These are phyloP conservation scores for Sphaceloma murrayae DNA, from an alignment of 2,329 filamentous ascomycete genomes.

Conservation along the genomic window DNA sequence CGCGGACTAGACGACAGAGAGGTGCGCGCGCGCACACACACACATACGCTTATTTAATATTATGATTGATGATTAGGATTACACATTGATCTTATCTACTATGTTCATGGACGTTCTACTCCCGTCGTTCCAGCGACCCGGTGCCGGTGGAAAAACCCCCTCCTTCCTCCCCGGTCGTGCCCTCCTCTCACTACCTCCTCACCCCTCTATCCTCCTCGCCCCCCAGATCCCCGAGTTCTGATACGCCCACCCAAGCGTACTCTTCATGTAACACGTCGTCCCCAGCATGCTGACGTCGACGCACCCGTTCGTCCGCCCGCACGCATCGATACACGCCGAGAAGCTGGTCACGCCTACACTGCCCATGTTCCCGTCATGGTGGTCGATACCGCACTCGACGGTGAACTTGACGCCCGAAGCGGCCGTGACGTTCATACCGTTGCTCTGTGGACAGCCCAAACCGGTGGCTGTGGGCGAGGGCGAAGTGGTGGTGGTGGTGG, in stretches of 20 bases:
- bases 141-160: no score
- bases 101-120: no score
- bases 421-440: constrained; percentile 21
- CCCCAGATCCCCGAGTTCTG: constrained; percentile 18
- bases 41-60: no score
- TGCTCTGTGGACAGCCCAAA: constrained; percentile 24
- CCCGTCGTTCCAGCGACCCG: no score
- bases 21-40: no score
- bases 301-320: constrained; percentile 6
- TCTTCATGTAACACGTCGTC: constrained; percentile 18
- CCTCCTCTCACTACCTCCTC: no score
- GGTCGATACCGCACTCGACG: constrained; percentile 25
- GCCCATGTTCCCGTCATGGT: constrained; percentile 19
- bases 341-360: constrained; percentile 18
- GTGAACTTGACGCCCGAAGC: constrained; percentile 22
- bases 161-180: no score
- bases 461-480: constrained; percentile 18
- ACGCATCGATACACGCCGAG: constrained; percentile 18
- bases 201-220: no score
- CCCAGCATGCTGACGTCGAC: constrained; percentile 16
- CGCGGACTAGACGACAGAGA: no score
- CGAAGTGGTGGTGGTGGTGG: constrained; percentile 14
- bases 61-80: no score
- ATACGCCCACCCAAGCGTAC: constrained; percentile 14
- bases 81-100: no score